These are phyloP conservation scores for Ophiocordyceps robertsii DNA, from an alignment of 2,329 filamentous ascomycete species.

Conservation along the genomic window DNA sequence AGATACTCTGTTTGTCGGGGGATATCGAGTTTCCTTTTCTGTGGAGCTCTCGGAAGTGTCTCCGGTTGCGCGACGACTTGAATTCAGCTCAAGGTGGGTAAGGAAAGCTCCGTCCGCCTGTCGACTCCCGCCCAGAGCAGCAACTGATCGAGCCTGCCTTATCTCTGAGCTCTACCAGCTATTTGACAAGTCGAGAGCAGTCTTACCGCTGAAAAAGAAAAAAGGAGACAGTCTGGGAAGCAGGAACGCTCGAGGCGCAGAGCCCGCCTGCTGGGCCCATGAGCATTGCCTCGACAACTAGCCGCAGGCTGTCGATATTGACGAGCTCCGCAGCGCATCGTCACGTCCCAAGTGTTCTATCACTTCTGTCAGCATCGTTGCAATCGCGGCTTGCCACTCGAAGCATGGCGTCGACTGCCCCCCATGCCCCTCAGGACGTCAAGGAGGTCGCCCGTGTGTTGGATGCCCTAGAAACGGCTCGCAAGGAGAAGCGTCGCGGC, in stretches of 20 bases:
- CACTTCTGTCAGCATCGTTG: background rate
- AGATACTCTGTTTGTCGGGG: no score
- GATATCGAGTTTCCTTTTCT: no score
- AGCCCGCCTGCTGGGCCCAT: background rate
- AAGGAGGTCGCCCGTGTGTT: slow-evolving; percentile 55
- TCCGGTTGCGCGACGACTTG: no score
- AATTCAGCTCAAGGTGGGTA: no score
- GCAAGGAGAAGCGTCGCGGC: slow-evolving; percentile 41
- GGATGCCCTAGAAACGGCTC: slow-evolving; percentile 42
- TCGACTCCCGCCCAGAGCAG: no score
- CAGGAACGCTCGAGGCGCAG: background rate
- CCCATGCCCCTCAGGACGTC: slow-evolving; percentile 56
- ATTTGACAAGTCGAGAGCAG: background rate
- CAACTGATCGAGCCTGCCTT: no score
- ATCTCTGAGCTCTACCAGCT: no score
- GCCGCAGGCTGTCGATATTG: background rate
- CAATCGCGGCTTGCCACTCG: background rate
- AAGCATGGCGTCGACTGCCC: slow-evolving; percentile 23
- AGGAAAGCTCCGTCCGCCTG: no score
- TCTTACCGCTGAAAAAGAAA: background rate
- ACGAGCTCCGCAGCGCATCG: background rate
- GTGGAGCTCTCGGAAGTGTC: no score
- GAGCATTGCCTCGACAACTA: background rate
- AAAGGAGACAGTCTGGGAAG: background rate
- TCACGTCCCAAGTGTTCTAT: background rate